A percentile compares a stretch with the other conserved stretches of the same genome.
These are phyloP conservation scores for Mytilinidion resinicola DNA, from an alignment of 495 filamentous ascomycete genomes.

Conservation along the genomic window DNA sequence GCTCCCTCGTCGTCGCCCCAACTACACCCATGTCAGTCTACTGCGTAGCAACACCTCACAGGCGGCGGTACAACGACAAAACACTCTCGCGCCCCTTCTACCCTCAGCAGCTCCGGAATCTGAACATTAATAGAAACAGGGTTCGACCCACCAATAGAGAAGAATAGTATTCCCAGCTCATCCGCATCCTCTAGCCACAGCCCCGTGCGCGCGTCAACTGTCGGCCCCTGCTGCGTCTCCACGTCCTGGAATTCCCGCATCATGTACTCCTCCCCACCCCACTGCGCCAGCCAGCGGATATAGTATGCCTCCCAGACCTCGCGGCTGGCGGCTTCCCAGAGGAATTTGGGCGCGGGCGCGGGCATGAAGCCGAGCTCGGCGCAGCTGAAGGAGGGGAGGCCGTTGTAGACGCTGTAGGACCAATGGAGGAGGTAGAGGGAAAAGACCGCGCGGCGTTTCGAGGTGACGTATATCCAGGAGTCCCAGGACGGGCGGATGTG, in stretches of 20 bases:
- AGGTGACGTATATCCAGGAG: slow-evolving; percentile 37
- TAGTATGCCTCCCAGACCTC: slow-evolving; percentile 37
- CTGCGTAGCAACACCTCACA: too few species aligned
- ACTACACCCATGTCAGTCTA: too few species aligned
- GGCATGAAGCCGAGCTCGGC: slow-evolving; percentile 38
- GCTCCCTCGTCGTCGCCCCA: too few species aligned
- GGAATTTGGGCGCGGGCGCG: slow-evolving; percentile 35
- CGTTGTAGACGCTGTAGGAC: slow-evolving; percentile 38
- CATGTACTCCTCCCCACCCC: slow-evolving; percentile 35
- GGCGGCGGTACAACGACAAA: too few species aligned
- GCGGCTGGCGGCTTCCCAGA: slow-evolving; percentile 38
- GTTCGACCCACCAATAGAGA: slow-evolving; percentile 30
- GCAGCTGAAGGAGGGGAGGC: slow-evolving; percentile 35
- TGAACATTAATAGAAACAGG: too few species aligned
- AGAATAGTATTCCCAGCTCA: slow-evolving; percentile 38
- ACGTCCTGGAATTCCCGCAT: slow-evolving; percentile 38
- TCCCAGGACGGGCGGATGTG: slow-evolving; percentile 34
- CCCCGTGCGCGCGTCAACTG: slow-evolving; percentile 29
- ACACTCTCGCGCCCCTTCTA: too few species aligned
- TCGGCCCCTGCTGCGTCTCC: slow-evolving; percentile 14
- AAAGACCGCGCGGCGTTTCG: slow-evolving; percentile 35
- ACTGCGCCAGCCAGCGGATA: slow-evolving; percentile 36
- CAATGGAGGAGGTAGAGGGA: slow-evolving; percentile 39
- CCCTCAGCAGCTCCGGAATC: too few species aligned
- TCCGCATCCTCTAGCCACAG: slow-evolving; percentile 40